Evolutionary conservation across 2,329 filamentous ascomycete species (phyloP).

Genomic region (Cladobotryum mycophilum): DNA sequence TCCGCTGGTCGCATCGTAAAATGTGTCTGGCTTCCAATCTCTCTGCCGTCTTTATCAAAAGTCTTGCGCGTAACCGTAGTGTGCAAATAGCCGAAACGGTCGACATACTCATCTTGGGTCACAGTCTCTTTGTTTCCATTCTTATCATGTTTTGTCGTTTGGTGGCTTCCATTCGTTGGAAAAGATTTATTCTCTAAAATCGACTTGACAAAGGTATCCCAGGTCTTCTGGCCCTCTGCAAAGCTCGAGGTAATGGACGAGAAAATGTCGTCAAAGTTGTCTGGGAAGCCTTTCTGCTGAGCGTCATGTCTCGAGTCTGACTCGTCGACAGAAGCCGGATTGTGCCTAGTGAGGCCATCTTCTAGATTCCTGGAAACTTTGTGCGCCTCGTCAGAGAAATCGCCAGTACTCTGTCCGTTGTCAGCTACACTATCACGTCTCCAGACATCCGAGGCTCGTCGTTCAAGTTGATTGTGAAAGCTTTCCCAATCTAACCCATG

Average conservation of each 20-base stretch:
- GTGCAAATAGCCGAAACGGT: slow-evolving; percentile 37
- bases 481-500: slow-evolving; percentile 21
- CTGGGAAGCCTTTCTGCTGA: slow-evolving; percentile 16
- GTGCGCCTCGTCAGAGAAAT: slow-evolving; percentile 12
- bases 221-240: slow-evolving; percentile 31
- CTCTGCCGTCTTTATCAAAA: slow-evolving; percentile 35
- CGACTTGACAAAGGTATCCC: slow-evolving; percentile 34
- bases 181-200: slow-evolving; percentile 20
- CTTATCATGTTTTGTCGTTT: slow-evolving; percentile 10
- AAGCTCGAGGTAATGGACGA: slow-evolving; percentile 31
- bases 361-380: slow-evolving; percentile 12
- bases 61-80: slow-evolving; percentile 35
- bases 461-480: slow-evolving; percentile 27
- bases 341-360: slow-evolving; percentile 6
- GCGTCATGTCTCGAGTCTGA: neutral
- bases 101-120: slow-evolving; percentile 36
- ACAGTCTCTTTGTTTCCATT: slow-evolving; percentile 28
- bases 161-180: slow-evolving; percentile 9
- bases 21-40: slow-evolving; percentile 33
- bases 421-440: slow-evolving; percentile 13
- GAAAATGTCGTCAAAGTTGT: slow-evolving; percentile 38
- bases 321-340: neutral
- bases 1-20: slow-evolving; percentile 26
- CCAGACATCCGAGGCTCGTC: slow-evolving; percentile 24
- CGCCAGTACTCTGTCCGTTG: slow-evolving; percentile 7